A percentile compares a stretch with the other conserved stretches of the same genome.
phyloP scores from a whole-genome alignment of 108 stramenopile species.

The Mayamaea pseudoterrestris region DNA sequence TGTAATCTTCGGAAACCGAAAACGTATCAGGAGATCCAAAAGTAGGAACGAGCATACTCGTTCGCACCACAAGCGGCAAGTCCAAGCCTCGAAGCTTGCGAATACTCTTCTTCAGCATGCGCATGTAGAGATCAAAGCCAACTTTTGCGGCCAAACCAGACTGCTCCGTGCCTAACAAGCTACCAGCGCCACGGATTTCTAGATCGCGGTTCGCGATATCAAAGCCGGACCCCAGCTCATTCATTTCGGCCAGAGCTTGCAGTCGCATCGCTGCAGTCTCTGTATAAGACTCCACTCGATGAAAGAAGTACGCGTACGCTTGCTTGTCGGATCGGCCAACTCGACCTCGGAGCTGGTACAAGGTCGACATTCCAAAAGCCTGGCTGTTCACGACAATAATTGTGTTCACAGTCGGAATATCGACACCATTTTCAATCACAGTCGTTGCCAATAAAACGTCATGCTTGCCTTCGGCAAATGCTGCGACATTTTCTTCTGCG shows the following conservation, averaged over 20 bases:
- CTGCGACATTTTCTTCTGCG: slow-evolving; percentile 69
- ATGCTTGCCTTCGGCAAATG: slow-evolving; percentile 75
- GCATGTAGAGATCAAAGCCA: slow-evolving; percentile 93
- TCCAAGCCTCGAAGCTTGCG: slow-evolving; percentile 73
- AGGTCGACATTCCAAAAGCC: slow-evolving; percentile 85
- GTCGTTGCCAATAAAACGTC: slow-evolving; percentile 92
- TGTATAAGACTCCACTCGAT: slow-evolving; percentile 50
- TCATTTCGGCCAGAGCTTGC: slow-evolving; percentile 74
- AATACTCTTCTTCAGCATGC: slow-evolving; percentile 86
- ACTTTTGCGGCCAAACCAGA: slow-evolving; percentile 84
- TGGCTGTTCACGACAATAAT: slow-evolving; percentile 89
- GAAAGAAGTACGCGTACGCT: slow-evolving; percentile 83
- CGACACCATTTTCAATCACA: slow-evolving; percentile 95
- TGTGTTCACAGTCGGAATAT: slow-evolving; percentile 91
- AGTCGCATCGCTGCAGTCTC: slow-evolving; percentile 72
- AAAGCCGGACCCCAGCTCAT: slow-evolving; percentile 81
- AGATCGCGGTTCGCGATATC: slow-evolving; percentile 90
- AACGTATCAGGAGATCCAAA: slow-evolving; percentile 59
- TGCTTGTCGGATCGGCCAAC: slow-evolving; percentile 85
- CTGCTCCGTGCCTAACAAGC: slow-evolving; percentile 85
- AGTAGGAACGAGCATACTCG: slow-evolving; percentile 55
- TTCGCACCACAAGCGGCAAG: slow-evolving; percentile 60
- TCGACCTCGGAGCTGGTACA: slow-evolving; percentile 91
- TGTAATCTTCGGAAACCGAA: slow-evolving; percentile 49
- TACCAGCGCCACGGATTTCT: slow-evolving; percentile 91